phyloP scores from a whole-genome alignment of 306 rosid species.

The Argentina anserina region DNA sequence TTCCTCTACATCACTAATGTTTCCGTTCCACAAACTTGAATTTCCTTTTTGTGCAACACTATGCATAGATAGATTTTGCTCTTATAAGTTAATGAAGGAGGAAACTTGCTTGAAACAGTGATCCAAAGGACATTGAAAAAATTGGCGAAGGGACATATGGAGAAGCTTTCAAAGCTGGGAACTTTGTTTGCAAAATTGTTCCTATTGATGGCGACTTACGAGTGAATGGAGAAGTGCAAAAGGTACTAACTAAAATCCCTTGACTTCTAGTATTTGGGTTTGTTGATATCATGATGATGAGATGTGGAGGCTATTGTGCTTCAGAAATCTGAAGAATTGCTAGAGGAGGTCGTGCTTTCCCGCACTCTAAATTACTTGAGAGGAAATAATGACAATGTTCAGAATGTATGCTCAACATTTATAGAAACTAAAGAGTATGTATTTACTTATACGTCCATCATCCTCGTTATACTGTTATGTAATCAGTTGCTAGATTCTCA shows the following conservation, averaged over 20 bases:
- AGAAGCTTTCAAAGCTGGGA: slow-evolving; percentile 84
- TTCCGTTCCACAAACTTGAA: background rate
- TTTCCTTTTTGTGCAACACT: slow-evolving; percentile 3
- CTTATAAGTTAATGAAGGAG: slow-evolving; percentile 23
- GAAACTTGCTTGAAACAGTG: slow-evolving; percentile 42
- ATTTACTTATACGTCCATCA: slow-evolving; percentile 19
- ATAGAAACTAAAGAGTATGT: slow-evolving; percentile 75
- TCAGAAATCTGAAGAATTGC: slow-evolving; percentile 82
- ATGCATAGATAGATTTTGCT: slow-evolving; percentile 12
- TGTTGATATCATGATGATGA: slow-evolving; percentile 10
- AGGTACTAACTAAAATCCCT: slow-evolving; percentile 44
- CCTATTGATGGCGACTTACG: slow-evolving; percentile 78
- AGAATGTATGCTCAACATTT: slow-evolving; percentile 61
- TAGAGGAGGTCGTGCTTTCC: slow-evolving; percentile 87
- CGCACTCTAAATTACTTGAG: slow-evolving; percentile 76
- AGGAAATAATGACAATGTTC: slow-evolving; percentile 34
- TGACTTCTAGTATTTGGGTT: background rate
- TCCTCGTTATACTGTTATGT: background rate
- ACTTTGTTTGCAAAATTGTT: slow-evolving; percentile 81
- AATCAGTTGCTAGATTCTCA: slow-evolving; percentile 8
- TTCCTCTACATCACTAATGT: background rate
- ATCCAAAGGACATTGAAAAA: slow-evolving; percentile 52
- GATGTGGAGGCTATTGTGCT: slow-evolving; percentile 18
- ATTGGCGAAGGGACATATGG: slow-evolving; percentile 95
- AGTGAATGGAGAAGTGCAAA: slow-evolving; percentile 88